Percentiles rank a stretch among this genome's conserved stretches.
Evolutionary conservation across 2,329 filamentous ascomycete species (phyloP).

Genomic region (Sclerotinia glacialis): DNA sequence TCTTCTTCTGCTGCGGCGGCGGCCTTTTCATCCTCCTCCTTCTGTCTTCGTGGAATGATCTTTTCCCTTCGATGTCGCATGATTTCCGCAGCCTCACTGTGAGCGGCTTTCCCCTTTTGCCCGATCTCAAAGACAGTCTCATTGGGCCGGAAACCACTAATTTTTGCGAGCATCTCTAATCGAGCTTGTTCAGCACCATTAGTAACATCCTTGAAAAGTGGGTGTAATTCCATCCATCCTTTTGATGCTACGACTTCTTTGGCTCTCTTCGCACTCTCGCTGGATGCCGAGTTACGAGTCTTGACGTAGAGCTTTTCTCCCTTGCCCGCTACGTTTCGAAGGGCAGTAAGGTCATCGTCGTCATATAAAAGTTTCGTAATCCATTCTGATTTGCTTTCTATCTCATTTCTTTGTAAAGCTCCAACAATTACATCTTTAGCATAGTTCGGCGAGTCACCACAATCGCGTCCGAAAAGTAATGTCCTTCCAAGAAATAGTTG

Average conservation of each 20-base stretch:
- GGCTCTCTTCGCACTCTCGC: conserved; percentile 83
- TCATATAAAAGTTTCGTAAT: conserved; percentile 75
- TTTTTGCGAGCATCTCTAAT: conserved; percentile 81
- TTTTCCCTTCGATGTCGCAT: conserved; percentile 70
- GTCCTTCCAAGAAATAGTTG: conserved; percentile 91
- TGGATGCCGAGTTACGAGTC: conserved; percentile 85
- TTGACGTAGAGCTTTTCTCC: conserved; percentile 91
- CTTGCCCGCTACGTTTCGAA: conserved; percentile 74
- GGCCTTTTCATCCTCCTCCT: conserved; percentile 44
- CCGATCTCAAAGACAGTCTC: conserved; percentile 98
- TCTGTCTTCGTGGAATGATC: conserved; percentile 56
- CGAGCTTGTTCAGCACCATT: conserved; percentile 67
- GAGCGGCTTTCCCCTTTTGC: conserved; percentile 62
- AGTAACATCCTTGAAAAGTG: conserved; percentile 72
- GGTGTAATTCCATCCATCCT: conserved; percentile 71
- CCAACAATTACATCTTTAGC: conserved; percentile 83
- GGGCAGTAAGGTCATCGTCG: conserved; percentile 66
- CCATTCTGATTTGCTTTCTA: conserved; percentile 79
- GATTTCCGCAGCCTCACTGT: conserved; percentile 66
- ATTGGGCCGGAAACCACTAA: conserved; percentile 82
- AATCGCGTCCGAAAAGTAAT: conserved; percentile 70
- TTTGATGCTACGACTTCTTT: conserved; percentile 71
- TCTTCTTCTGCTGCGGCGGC: conserved; percentile 35
- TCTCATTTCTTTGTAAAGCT: conserved; percentile 64
- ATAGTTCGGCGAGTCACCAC: conserved; percentile 61